These are phyloP conservation scores for Trametes cubensis DNA, from an alignment of 768 basidiomycete genomes.

Conservation along the genomic window DNA sequence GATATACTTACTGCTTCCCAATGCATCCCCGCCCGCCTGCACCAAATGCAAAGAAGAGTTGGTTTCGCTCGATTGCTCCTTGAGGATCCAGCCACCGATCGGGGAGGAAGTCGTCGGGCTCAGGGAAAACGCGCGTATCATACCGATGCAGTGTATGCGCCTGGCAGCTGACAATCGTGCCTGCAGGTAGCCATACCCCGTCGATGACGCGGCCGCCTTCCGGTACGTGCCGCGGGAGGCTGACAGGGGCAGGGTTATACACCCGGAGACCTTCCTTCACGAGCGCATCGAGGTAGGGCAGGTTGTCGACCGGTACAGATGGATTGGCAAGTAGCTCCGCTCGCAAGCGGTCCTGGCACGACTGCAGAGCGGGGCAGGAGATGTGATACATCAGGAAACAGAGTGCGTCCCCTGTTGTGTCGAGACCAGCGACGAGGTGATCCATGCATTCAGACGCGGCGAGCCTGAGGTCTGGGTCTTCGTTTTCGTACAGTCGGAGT, in stretches of 20 bases:
- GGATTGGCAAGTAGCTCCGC: conserved; percentile 50
- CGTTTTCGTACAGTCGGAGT: conserved; percentile 13
- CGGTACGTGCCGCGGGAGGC: conserved; percentile 84
- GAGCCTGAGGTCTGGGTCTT: conserved; percentile 1
- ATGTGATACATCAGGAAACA: conserved; percentile 31
- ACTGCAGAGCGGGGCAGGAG: conserved; percentile 20
- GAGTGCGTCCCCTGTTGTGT: conserved; percentile 31
- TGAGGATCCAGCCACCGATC: conserved; percentile 91
- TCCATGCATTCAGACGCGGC: conserved; percentile 30
- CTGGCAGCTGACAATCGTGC: conserved; percentile 93
- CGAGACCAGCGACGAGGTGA: conserved; percentile 28
- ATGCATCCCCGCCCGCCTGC: conserved; percentile 29
- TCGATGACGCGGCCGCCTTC: conserved; percentile 87
- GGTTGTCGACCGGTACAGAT: conserved; percentile 80
- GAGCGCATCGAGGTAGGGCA: conserved; percentile 90
- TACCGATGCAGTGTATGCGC: conserved; percentile 81
- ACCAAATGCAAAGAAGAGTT: conserved; percentile 75
- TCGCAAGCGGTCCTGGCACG: conserved; percentile 24
- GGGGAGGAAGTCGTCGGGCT: conserved; percentile 80
- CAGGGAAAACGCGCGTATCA: conserved; percentile 82
- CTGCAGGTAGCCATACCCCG: conserved; percentile 86
- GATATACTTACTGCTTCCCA: conserved; percentile 25
- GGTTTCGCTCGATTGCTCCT: conserved; percentile 84
- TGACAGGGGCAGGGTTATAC: conserved; percentile 93
- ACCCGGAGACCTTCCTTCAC: conserved; percentile 92